Percentiles rank a stretch among this genome's conserved stretches.
phyloP scores from a whole-genome alignment of 768 basidiomycete genomes.

The Panaeolus papilionaceus region DNA sequence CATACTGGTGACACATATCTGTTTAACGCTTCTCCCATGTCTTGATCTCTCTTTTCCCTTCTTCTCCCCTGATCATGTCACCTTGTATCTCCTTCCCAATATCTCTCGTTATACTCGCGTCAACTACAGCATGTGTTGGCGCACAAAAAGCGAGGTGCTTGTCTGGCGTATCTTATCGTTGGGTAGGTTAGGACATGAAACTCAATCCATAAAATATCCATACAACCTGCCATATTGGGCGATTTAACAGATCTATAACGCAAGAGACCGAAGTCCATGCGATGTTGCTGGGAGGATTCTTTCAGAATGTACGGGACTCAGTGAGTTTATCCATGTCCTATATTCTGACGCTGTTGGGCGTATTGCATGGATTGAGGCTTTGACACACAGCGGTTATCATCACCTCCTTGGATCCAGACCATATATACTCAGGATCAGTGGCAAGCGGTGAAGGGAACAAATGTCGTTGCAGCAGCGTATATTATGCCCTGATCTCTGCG shows the following conservation, averaged over 20 bases:
- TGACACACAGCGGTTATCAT: conserved; percentile 34
- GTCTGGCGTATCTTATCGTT: not conserved
- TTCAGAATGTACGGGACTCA: conserved; percentile 44
- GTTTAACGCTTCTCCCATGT: no score
- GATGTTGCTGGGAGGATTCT: conserved; percentile 46
- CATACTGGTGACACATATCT: no score
- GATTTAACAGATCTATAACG: conserved; percentile 45
- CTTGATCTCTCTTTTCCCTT: not conserved
- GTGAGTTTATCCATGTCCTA: conserved; percentile 28
- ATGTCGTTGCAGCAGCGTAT: conserved; percentile 58
- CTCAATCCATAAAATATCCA: not conserved
- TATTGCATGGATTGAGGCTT: not conserved
- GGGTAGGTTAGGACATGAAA: not conserved
- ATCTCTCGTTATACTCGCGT: not conserved
- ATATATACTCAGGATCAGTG: conserved; percentile 46
- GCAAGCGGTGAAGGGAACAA: conserved; percentile 35
- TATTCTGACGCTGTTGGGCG: not conserved
- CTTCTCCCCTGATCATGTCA: not conserved
- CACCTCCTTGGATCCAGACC: conserved; percentile 36
- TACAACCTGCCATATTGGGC: no score
- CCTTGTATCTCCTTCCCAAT: not conserved
- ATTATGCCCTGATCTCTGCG: conserved; percentile 55
- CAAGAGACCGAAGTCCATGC: conserved; percentile 48
- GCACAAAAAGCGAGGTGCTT: not conserved
- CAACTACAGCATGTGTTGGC: no score